Evolutionary conservation across 441 rosid species (phyloP), one percentile per base, ranked within the genome.

Genomic region (Eutrema salsugineum): DNA sequence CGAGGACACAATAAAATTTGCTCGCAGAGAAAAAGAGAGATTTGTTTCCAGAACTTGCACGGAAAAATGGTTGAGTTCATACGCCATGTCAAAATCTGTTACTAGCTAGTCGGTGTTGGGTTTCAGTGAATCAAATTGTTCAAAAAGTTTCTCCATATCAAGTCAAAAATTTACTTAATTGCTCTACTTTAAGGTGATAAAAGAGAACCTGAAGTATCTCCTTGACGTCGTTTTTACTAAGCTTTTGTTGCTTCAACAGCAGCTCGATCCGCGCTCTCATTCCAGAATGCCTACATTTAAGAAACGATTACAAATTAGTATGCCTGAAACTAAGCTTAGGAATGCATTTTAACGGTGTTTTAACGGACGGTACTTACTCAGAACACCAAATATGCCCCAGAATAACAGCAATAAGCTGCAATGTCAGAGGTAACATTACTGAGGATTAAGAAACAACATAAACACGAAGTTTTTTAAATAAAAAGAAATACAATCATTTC

Each of bases 341-440:
- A 32, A 40, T 10, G 17, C 33, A 44, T 12, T 22, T 68, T 5
- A 2, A 14, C 40, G 46, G 30, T 66, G 61, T 42, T 14, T 7
- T 14, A 19, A 28, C 38, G 22, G 68, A 42, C 4, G 51, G 64
- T 58, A 80, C 97, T 87, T 91, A 94, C 99, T 91, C 98, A 8
- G 98, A 84, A 84, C 91, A 94, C 98, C 98, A 94, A 50, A 94
- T 84, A 79, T 94, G 93, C 53, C 99, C 99, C 72, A 94, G 79
- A 63, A 94, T 87, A 33, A 91, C 83, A 35, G 94, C 89, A 75
- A 92, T 73, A 79, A 92, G 80, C 99, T 94, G 97, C 86, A 87
- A 38, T 30, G 71, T 71, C 50, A 78, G 11, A 63, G 17, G 15
- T 63, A 42, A 32, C 20, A 40, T 47, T 63, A 47, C 42, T 63